Conservation (phyloP, 495 filamentous ascomycete genomes). For the Aspergillus baeticus region DNA sequence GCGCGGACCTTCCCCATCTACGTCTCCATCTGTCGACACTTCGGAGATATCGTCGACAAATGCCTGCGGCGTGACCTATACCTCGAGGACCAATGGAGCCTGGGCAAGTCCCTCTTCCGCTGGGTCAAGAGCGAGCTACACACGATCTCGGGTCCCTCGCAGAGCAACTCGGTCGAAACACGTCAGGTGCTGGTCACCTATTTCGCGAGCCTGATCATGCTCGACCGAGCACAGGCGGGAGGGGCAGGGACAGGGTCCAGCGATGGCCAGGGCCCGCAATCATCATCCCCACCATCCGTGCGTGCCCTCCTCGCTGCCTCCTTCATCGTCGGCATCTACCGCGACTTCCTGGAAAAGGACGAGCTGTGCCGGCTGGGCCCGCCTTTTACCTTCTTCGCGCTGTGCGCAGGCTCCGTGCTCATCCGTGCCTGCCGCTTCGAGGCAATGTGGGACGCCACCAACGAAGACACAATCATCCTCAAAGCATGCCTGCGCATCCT, state of each 20-base stretch:
- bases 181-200: neutral
- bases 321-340: slow-evolving; percentile 3
- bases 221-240: neutral
- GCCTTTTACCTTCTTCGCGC: slow-evolving; percentile 1
- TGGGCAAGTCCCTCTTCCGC: slow-evolving; percentile 1
- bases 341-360: slow-evolving; percentile 3
- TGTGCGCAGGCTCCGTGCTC: neutral
- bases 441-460: neutral
- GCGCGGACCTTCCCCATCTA: neutral
- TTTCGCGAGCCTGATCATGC: neutral
- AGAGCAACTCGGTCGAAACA: neutral
- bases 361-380: slow-evolving; percentile 3
- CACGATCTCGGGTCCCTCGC: neutral
- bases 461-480: slow-evolving; percentile 4
- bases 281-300: neutral
- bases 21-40: neutral
- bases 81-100: neutral
- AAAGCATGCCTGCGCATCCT: neutral
- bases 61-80: neutral
- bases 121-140: slow-evolving; percentile 1
- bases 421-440: neutral
- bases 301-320: neutral
- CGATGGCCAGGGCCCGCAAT: no score
- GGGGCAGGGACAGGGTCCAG: no score
- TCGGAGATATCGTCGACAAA: neutral